Evolutionary conservation across 2,329 filamentous ascomycete species (phyloP).

Genomic region (Diaporthe helianthi): DNA sequence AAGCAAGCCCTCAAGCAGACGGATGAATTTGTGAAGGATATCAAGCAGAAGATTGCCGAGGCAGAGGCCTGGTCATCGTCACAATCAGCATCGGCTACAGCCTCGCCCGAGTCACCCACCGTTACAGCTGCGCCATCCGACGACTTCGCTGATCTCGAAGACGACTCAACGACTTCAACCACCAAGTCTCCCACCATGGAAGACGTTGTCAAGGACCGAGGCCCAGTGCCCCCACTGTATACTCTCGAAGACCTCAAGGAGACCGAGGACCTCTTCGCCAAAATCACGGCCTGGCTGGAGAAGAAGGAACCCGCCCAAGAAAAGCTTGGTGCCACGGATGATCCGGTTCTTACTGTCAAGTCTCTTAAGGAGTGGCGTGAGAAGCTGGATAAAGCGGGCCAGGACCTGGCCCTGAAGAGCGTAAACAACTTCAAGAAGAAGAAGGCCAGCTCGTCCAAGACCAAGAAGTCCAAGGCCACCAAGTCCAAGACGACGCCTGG

Average conservation of each 20-base stretch:
- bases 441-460: constrained; percentile 49
- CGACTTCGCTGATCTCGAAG: constrained; percentile 78
- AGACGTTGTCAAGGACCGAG: constrained; percentile 52
- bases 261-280: constrained; percentile 67
- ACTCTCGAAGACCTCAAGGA: constrained; percentile 73
- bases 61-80: constrained; percentile 69
- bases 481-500: constrained; percentile 41
- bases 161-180: constrained; percentile 58
- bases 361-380: constrained; percentile 74
- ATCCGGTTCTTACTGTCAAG: constrained; percentile 76
- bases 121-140: constrained; percentile 56
- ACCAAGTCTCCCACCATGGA: constrained; percentile 54
- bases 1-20: constrained; percentile 76
- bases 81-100: constrained; percentile 58
- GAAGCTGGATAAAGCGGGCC: constrained; percentile 73
- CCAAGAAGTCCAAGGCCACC: constrained; percentile 54
- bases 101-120: constrained; percentile 54
- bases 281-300: constrained; percentile 76
- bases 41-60: constrained; percentile 74
- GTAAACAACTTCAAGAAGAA: constrained; percentile 62
- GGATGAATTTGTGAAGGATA: constrained; percentile 71
- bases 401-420: constrained; percentile 74
- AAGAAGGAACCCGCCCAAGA: constrained; percentile 75
- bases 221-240: constrained; percentile 72
- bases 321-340: constrained; percentile 71